phyloP scores from a whole-genome alignment of 768 basidiomycete genomes.

The Floccularia luteovirens region DNA sequence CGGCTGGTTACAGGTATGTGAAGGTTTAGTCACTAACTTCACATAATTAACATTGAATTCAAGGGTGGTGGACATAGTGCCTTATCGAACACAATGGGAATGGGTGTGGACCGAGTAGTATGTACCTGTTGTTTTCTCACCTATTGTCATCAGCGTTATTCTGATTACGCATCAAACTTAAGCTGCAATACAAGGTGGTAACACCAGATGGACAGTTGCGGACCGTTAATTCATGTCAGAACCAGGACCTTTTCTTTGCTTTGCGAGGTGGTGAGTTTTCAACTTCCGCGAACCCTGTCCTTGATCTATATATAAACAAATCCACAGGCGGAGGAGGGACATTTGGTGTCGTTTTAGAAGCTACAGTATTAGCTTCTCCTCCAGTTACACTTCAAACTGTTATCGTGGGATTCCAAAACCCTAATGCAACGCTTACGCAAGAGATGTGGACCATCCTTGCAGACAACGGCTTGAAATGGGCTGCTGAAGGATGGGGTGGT shows the following conservation, averaged over 20 bases:
- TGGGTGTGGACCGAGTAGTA: conserved; percentile 39
- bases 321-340: conserved; percentile 35
- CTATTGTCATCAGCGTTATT: no score
- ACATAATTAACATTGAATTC: not conserved
- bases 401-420: conserved; percentile 19
- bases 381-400: conserved; percentile 26
- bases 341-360: conserved; percentile 34
- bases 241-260: conserved; percentile 47
- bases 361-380: conserved; percentile 6
- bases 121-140: conserved; percentile 8
- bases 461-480: conserved; percentile 31
- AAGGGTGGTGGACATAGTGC: conserved; percentile 38
- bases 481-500: conserved; percentile 42
- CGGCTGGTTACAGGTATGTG: conserved; percentile 28
- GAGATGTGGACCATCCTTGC: conserved; percentile 28
- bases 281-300: not conserved
- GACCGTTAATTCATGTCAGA: conserved; percentile 39
- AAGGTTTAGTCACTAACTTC: not conserved
- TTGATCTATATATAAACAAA: conserved; percentile 1
- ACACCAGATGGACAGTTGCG: conserved; percentile 42
- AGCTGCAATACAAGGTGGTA: conserved; percentile 45
- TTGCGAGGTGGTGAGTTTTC: conserved; percentile 33
- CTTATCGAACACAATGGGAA: conserved; percentile 35
- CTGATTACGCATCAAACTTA: not conserved
- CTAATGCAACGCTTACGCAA: conserved; percentile 16